Evolutionary conservation across 257 asterid species (phyloP).

Genomic region (Solanum bulbocastanum): DNA sequence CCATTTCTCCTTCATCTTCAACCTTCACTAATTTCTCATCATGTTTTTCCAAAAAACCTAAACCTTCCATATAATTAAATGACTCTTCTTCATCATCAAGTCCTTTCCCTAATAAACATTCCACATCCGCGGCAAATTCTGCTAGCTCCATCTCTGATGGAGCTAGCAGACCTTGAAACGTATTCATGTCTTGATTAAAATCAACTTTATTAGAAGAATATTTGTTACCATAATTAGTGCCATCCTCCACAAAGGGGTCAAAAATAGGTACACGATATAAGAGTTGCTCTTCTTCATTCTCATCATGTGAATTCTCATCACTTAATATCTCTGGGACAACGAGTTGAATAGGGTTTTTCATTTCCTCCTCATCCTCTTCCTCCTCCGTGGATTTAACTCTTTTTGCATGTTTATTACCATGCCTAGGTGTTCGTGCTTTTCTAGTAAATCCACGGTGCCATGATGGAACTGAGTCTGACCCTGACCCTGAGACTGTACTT

Average conservation of each 20-base stretch:
- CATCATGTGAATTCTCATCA: slow-evolving; percentile 47
- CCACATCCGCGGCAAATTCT: slow-evolving; percentile 75
- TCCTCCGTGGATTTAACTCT: not conserved
- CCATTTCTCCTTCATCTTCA: slow-evolving; percentile 29
- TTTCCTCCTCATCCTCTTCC: not conserved
- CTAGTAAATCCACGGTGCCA: slow-evolving; percentile 65
- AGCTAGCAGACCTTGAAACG: slow-evolving; percentile 20
- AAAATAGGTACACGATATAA: slow-evolving; percentile 58
- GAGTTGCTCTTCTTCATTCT: slow-evolving; percentile 59
- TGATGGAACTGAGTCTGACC: slow-evolving; percentile 9
- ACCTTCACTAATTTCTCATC: slow-evolving; percentile 27
- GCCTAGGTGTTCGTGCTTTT: slow-evolving; percentile 65
- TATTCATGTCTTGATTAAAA: slow-evolving; percentile 5
- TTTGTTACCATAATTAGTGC: slow-evolving; percentile 16
- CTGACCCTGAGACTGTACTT: not conserved
- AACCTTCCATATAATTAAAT: slow-evolving; percentile 47
- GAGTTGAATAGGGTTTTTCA: slow-evolving; percentile 16
- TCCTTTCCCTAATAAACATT: slow-evolving; percentile 63
- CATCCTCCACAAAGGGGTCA: slow-evolving; percentile 43
- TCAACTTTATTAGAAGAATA: not conserved
- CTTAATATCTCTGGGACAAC: slow-evolving; percentile 50
- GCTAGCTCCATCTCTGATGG: slow-evolving; percentile 73
- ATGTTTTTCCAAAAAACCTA: slow-evolving; percentile 27
- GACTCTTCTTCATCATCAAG: slow-evolving; percentile 37
- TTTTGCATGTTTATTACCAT: slow-evolving; percentile 13